Percentiles rank a stretch among this genome's conserved stretches.
Conservation (phyloP, 176 grass and related monocot species). For the Aegilops sharonensis region DNA sequence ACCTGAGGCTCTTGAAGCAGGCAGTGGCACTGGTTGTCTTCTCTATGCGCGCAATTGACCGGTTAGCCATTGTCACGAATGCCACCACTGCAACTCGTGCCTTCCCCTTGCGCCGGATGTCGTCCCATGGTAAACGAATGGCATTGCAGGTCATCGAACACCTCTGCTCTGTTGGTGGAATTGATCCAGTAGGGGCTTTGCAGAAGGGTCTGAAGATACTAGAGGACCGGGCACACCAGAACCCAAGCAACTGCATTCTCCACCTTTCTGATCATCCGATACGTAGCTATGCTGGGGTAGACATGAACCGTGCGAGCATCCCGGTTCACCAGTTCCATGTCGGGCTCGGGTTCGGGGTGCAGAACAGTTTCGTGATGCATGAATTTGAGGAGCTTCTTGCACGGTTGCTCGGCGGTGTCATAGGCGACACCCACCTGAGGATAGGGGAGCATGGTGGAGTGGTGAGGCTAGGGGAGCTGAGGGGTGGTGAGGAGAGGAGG, state of each 20-base stretch:
- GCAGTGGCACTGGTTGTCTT: slow-evolving; percentile 84
- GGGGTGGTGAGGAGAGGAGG: slow-evolving; percentile 84
- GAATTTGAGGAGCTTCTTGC: slow-evolving; percentile 88
- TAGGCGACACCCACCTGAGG: slow-evolving; percentile 69
- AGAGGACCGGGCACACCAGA: slow-evolving; percentile 81
- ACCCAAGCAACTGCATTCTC: slow-evolving; percentile 80
- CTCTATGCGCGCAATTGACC: slow-evolving; percentile 70
- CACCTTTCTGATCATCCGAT: slow-evolving; percentile 66
- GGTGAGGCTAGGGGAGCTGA: slow-evolving; percentile 74
- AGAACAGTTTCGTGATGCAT: slow-evolving; percentile 76
- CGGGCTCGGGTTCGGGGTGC: slow-evolving; percentile 67
- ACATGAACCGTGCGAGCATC: slow-evolving; percentile 38
- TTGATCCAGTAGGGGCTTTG: slow-evolving; percentile 66
- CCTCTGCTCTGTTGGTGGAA: slow-evolving; percentile 71
- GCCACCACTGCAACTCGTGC: slow-evolving; percentile 80
- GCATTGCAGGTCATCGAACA: slow-evolving; percentile 88
- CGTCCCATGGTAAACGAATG: slow-evolving; percentile 74
- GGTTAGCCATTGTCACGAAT: slow-evolving; percentile 87
- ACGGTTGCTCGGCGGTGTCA: slow-evolving; percentile 67
- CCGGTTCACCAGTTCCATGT: slow-evolving; percentile 79
- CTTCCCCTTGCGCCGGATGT: slow-evolving; percentile 82
- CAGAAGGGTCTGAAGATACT: slow-evolving; percentile 86
- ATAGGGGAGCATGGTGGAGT: slow-evolving; percentile 62
- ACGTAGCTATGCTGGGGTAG: slow-evolving; percentile 31
- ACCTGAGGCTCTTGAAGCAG: slow-evolving; percentile 90